Percentiles rank a stretch among this genome's conserved stretches.
Evolutionary conservation across 768 basidiomycete species (phyloP).

Genomic region (Suillus subalutaceus): DNA sequence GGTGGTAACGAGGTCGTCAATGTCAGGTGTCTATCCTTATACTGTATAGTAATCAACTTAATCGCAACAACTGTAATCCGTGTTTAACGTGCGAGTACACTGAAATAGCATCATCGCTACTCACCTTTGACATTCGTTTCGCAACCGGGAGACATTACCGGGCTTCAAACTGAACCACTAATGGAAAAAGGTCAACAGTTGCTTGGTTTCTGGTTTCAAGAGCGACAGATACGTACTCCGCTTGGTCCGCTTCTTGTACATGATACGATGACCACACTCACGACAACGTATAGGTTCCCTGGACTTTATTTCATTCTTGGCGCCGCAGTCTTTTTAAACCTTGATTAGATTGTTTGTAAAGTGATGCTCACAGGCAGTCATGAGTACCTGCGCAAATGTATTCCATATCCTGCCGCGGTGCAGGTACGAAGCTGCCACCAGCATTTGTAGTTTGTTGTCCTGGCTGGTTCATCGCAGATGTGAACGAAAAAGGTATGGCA

Average conservation of each 20-base stretch:
- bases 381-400: slow-evolving; percentile 82
- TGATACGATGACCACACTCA: slow-evolving; percentile 96
- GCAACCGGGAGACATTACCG: slow-evolving; percentile 22
- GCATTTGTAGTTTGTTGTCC: slow-evolving; percentile 34
- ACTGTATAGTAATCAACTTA: slow-evolving; percentile 13
- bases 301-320: slow-evolving; percentile 87
- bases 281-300: slow-evolving; percentile 94
- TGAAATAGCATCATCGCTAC: slow-evolving; percentile 1
- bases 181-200: slow-evolving; percentile 6
- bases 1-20: slow-evolving; percentile 39
- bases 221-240: slow-evolving; percentile 66
- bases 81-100: neutral
- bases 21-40: slow-evolving; percentile 1
- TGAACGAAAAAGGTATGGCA: slow-evolving; percentile 8
- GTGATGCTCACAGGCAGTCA: slow-evolving; percentile 8
- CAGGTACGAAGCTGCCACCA: slow-evolving; percentile 35
- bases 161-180: slow-evolving; percentile 39
- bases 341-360: slow-evolving; percentile 18
- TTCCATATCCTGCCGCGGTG: slow-evolving; percentile 70
- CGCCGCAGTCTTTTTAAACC: slow-evolving; percentile 74
- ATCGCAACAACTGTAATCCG: slow-evolving; percentile 13
- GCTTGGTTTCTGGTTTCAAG: slow-evolving; percentile 4
- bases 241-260: slow-evolving; percentile 97
- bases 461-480: slow-evolving; percentile 43
- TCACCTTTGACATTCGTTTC: slow-evolving; percentile 10